phyloP scores from a whole-genome alignment of 805 yeast species.

The Wickerhamiella cacticola region DNA sequence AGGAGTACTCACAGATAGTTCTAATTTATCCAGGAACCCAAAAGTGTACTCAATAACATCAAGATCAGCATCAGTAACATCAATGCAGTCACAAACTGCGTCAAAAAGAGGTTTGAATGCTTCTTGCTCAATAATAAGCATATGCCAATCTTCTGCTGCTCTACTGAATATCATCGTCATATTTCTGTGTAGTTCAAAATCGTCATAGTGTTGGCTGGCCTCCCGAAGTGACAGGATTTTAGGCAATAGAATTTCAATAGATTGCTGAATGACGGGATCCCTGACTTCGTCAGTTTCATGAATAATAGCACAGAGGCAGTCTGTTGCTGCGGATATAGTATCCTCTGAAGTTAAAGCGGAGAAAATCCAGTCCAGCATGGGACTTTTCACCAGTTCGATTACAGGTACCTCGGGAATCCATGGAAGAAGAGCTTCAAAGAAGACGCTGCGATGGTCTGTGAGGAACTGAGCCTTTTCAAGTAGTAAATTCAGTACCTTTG shows the following conservation, averaged over 20 bases:
- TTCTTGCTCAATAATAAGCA: conserved; percentile 53
- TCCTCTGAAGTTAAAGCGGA: conserved; percentile 44
- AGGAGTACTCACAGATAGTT: conserved; percentile 7
- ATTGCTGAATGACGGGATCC: conserved; percentile 34
- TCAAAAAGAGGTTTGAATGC: conserved; percentile 63
- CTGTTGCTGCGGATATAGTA: conserved; percentile 73
- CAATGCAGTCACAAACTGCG: conserved; percentile 56
- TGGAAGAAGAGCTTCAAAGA: conserved; percentile 67
- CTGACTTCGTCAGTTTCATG: conserved; percentile 66
- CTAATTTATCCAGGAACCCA: conserved; percentile 65
- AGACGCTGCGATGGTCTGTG: conserved; percentile 28
- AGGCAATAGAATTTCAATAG: conserved; percentile 51
- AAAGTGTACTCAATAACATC: conserved; percentile 86
- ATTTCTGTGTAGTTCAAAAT: conserved; percentile 20
- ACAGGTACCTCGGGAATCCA: conserved; percentile 87
- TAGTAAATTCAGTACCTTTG: conserved; percentile 52
- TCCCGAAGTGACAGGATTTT: conserved; percentile 40
- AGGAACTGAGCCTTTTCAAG: conserved; percentile 35
- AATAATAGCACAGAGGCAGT: conserved; percentile 71
- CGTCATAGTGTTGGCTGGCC: conserved; percentile 14
- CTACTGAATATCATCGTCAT: conserved; percentile 56
- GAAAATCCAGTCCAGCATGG: conserved; percentile 60
- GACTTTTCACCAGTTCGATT: conserved; percentile 48
- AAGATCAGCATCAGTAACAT: conserved; percentile 59
- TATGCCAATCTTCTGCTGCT: conserved; percentile 95